Evolutionary conservation across 805 yeast genomes (phyloP).

Genomic region (Wickerhamiella sorbophila): DNA sequence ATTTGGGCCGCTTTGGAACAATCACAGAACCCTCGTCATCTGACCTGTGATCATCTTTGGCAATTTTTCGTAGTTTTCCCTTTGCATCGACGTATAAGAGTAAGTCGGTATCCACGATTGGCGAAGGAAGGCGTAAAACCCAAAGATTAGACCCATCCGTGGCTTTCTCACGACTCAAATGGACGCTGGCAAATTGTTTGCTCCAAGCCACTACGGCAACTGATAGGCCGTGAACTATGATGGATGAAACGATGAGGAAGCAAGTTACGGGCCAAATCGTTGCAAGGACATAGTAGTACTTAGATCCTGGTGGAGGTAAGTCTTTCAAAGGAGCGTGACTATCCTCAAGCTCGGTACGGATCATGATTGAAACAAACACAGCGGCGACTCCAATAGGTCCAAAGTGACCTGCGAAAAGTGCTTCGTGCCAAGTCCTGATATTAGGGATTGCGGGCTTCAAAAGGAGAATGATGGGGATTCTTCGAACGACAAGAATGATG

Average conservation of each 20-base stretch:
- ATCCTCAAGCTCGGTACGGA: constrained; percentile 54
- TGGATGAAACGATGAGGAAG: constrained; percentile 66
- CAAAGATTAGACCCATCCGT: constrained; percentile 53
- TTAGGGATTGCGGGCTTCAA: constrained; percentile 75
- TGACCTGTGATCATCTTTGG: neutral
- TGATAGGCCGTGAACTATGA: constrained; percentile 82
- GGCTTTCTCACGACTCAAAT: constrained; percentile 55
- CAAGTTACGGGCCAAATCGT: constrained; percentile 73
- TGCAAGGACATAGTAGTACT: constrained; percentile 46
- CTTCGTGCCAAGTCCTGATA: constrained; percentile 84
- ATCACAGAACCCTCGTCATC: neutral
- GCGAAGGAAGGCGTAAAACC: constrained; percentile 67
- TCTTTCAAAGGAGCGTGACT: constrained; percentile 42
- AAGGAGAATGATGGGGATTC: constrained; percentile 69
- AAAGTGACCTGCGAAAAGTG: constrained; percentile 85
- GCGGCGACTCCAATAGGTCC: constrained; percentile 97
- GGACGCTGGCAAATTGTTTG: constrained; percentile 77
- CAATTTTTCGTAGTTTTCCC: neutral
- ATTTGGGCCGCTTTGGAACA: neutral
- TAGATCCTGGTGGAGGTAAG: constrained; percentile 34
- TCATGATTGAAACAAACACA: constrained; percentile 65
- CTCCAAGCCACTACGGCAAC: constrained; percentile 70
- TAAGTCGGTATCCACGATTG: constrained; percentile 58
- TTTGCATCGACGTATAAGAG: constrained; percentile 18
- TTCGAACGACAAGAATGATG: constrained; percentile 56